phyloP scores from a whole-genome alignment of 1,139 yeast genomes.

The Trichomonascaceae sp. region DNA sequence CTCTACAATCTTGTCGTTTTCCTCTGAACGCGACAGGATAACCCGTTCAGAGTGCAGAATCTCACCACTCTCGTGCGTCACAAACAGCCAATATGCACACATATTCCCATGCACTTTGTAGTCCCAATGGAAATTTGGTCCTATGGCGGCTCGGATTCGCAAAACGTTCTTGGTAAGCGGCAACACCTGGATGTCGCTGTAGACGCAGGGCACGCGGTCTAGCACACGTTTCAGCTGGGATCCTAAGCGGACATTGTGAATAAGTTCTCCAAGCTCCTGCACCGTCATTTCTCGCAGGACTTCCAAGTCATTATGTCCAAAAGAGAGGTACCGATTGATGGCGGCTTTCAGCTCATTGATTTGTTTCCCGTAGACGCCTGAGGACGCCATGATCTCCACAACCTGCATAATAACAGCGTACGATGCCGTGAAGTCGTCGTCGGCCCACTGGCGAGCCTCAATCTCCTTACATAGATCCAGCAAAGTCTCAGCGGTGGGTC shows the following conservation, averaged over 20 bases:
- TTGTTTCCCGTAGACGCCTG: conserved; percentile 1
- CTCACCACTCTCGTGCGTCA: conserved; percentile 69
- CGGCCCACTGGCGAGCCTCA: conserved; percentile 77
- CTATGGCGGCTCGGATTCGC: conserved; percentile 58
- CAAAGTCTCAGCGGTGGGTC: conserved; percentile 59
- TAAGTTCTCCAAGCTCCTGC: conserved; percentile 75
- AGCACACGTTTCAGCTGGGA: conserved; percentile 43
- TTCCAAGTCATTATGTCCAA: conserved; percentile 35
- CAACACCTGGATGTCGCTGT: conserved; percentile 53
- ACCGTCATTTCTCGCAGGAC: conserved; percentile 59
- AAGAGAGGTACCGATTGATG: conserved; percentile 30
- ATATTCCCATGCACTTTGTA: conserved; percentile 66
- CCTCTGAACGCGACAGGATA: conserved; percentile 47
- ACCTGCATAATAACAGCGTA: conserved; percentile 45
- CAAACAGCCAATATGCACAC: conserved; percentile 89
- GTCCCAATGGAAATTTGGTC: conserved; percentile 81
- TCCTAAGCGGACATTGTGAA: conserved; percentile 73
- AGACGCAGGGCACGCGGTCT: conserved; percentile 63
- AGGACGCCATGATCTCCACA: background rate
- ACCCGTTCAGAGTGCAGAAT: conserved; percentile 77
- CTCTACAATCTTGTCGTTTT: conserved; percentile 58
- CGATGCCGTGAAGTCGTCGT: conserved; percentile 66
- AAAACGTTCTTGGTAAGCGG: conserved; percentile 84
- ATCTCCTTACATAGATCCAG: conserved; percentile 75
- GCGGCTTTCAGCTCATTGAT: conserved; percentile 39